phyloP scores from a whole-genome alignment of 2,329 filamentous ascomycete genomes.

The Cordyceps cicadae region DNA sequence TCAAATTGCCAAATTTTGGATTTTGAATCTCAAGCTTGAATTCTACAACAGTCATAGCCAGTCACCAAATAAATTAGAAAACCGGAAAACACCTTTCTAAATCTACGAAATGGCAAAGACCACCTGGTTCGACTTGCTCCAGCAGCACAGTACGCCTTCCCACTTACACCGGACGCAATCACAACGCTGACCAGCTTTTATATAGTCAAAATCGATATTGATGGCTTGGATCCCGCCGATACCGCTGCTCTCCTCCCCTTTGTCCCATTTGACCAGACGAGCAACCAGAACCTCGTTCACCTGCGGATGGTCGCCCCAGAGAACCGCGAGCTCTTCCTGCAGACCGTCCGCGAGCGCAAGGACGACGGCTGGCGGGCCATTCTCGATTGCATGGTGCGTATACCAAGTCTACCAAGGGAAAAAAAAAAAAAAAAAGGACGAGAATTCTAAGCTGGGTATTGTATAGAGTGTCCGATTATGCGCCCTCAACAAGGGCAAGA shows the following conservation, averaged over 20 bases:
- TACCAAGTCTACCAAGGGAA: neutral
- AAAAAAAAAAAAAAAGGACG: no score
- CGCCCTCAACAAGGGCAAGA: slow-evolving; percentile 16
- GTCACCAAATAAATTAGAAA: neutral
- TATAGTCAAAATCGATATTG: slow-evolving; percentile 8
- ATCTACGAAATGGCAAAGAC: neutral
- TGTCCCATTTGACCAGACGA: slow-evolving; percentile 5
- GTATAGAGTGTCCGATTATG: slow-evolving; percentile 13
- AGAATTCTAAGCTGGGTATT: neutral
- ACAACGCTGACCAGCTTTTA: neutral
- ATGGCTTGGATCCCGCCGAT: slow-evolving; percentile 18
- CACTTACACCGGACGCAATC: neutral
- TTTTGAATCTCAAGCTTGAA: neutral
- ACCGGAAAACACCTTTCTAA: neutral
- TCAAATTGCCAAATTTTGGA: neutral
- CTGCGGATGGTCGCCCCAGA: slow-evolving; percentile 1
- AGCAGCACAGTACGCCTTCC: neutral
- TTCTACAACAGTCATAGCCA: no score
- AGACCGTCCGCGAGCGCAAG: slow-evolving; percentile 7
- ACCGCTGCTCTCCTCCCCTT: slow-evolving; percentile 12
- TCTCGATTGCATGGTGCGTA: slow-evolving; percentile 22
- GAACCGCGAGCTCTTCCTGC: slow-evolving; percentile 1
- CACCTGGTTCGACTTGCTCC: slow-evolving; percentile 5
- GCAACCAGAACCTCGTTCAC: slow-evolving; percentile 6
- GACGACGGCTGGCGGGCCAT: slow-evolving; percentile 18